These are phyloP conservation scores for Pseudozyma pruni DNA, from an alignment of 1,284 basidiomycete genomes.

Conservation along the genomic window DNA sequence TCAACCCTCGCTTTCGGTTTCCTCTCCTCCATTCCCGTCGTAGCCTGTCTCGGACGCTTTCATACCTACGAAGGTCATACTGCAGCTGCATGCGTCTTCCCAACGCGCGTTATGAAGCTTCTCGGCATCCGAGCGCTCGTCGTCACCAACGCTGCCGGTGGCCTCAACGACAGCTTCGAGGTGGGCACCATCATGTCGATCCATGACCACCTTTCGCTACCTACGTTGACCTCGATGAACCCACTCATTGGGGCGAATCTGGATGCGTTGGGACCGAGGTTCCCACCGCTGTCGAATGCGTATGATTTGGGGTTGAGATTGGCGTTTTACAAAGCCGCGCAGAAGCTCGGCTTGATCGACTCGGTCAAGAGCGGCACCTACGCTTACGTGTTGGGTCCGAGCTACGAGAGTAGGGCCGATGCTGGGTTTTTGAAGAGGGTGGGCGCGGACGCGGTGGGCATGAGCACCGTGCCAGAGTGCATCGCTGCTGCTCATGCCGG, in stretches of 20 bases:
- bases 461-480: constrained; percentile 92
- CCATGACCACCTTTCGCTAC: constrained; percentile 83
- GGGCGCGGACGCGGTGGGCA: constrained; percentile 78
- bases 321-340: constrained; percentile 76
- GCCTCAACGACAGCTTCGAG: constrained; percentile 76
- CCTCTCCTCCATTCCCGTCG: constrained; percentile 76
- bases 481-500: constrained; percentile 78
- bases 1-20: constrained; percentile 81
- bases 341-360: constrained; percentile 70
- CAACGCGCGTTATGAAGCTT: constrained; percentile 79
- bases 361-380: constrained; percentile 73
- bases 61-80: constrained; percentile 84
- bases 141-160: constrained; percentile 86
- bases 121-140: constrained; percentile 80
- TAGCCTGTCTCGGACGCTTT: constrained; percentile 85
- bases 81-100: constrained; percentile 73
- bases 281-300: constrained; percentile 81
- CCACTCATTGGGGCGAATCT: constrained; percentile 72
- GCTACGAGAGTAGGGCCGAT: constrained; percentile 77
- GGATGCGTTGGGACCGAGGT: constrained; percentile 71
- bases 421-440: constrained; percentile 41
- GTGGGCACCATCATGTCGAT: constrained; percentile 86
- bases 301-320: constrained; percentile 78
- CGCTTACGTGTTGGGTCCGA: constrained; percentile 81
- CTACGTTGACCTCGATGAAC: constrained; percentile 78